phyloP scores from a whole-genome alignment of 2,329 filamentous ascomycete genomes.

The Colletotrichum truncatum region DNA sequence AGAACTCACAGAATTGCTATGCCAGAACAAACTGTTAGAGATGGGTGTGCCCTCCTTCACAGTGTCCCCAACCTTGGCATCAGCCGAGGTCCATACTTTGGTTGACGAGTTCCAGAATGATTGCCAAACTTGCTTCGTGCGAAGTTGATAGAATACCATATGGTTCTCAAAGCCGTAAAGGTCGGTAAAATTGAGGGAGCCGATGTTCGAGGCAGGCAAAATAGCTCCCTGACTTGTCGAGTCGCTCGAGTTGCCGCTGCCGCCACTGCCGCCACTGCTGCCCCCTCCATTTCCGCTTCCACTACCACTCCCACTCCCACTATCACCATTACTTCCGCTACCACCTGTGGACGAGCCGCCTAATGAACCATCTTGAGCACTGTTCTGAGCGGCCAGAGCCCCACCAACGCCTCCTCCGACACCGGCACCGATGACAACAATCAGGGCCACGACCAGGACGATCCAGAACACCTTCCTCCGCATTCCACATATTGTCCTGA shows the following conservation, averaged over 20 bases:
- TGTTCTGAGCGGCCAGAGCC: slow-evolving; percentile 4
- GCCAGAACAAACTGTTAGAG: slow-evolving; percentile 27
- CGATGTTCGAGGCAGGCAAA: slow-evolving; percentile 4
- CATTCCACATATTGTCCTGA: slow-evolving; percentile 20
- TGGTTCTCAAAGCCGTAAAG: slow-evolving; percentile 22
- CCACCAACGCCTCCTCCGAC: slow-evolving; percentile 27
- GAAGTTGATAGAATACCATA: slow-evolving; percentile 21
- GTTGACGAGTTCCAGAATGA: slow-evolving; percentile 25
- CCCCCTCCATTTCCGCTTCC: neutral
- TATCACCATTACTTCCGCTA: neutral
- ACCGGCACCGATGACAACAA: slow-evolving; percentile 15
- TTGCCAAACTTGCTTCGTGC: slow-evolving; percentile 14
- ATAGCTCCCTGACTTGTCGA: slow-evolving; percentile 6
- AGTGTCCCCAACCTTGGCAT: slow-evolving; percentile 5
- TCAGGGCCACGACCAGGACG: neutral
- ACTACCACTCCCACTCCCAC: neutral
- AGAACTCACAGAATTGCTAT: slow-evolving; percentile 16
- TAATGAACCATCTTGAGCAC: slow-evolving; percentile 5
- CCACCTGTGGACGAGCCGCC: neutral
- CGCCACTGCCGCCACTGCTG: neutral
- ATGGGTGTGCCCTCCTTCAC: slow-evolving; percentile 27
- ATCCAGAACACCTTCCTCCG: slow-evolving; percentile 27
- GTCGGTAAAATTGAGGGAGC: slow-evolving; percentile 29
- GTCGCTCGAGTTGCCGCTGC: neutral
- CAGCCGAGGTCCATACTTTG: slow-evolving; percentile 4